Percentiles rank a stretch among this genome's conserved stretches.
Evolutionary conservation across 805 yeast genomes (phyloP).

Genomic region (Lipomyces sp.): DNA sequence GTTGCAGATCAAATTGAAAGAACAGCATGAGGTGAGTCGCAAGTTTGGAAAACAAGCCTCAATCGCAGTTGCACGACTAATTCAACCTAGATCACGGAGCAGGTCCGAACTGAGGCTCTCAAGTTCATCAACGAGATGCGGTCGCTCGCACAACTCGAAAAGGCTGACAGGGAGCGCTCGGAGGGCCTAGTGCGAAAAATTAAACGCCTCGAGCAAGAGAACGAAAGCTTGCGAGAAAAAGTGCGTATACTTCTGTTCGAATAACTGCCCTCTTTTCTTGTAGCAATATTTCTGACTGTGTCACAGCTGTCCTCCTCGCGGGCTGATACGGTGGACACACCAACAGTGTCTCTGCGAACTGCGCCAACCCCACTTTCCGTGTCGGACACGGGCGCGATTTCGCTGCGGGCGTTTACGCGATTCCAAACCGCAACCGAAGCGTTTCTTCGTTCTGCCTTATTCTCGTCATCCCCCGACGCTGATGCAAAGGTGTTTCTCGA

Average conservation of each 20-base stretch:
- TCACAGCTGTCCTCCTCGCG: too few species aligned
- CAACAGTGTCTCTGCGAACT: too few species aligned
- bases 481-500: slow-evolving; percentile 30
- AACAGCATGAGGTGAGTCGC: slow-evolving; percentile 25
- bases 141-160: slow-evolving; percentile 34
- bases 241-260: neutral
- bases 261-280: neutral
- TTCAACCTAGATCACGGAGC: slow-evolving; percentile 36
- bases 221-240: slow-evolving; percentile 28
- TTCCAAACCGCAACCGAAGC: slow-evolving; percentile 31
- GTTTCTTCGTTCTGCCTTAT: slow-evolving; percentile 36
- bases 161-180: slow-evolving; percentile 22
- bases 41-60: neutral
- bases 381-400: too few species aligned
- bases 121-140: slow-evolving; percentile 41
- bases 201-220: slow-evolving; percentile 36
- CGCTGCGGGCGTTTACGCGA: too few species aligned
- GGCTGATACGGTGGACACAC: too few species aligned
- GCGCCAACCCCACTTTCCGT: too few species aligned
- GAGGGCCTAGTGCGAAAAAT: slow-evolving; percentile 31
- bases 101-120: slow-evolving; percentile 41
- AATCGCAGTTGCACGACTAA: neutral
- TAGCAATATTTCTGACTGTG: neutral
- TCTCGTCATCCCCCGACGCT: slow-evolving; percentile 2
- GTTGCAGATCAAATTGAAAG: slow-evolving; percentile 28